These are phyloP conservation scores for Geotrichum carabidarum DNA, from an alignment of 1,139 yeast species.

Conservation along the genomic window DNA sequence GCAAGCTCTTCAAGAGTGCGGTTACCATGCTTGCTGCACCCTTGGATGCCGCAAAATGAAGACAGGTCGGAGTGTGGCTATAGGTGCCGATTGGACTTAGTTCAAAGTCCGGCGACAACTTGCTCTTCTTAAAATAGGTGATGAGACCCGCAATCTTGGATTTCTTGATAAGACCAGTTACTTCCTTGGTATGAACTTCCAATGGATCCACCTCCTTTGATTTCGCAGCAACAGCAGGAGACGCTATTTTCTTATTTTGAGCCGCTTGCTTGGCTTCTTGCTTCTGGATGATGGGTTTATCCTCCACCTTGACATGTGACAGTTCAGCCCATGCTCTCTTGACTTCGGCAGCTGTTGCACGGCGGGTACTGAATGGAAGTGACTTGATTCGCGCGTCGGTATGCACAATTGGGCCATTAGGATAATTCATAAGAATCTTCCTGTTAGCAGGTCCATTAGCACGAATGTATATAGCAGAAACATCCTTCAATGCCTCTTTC, in stretches of 20 bases:
- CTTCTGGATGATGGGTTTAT: conserved; percentile 48
- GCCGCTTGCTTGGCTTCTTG: conserved; percentile 26
- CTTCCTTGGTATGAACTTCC: conserved; percentile 53
- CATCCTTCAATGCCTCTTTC: conserved; percentile 49
- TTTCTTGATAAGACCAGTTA: conserved; percentile 57
- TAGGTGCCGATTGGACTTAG: conserved; percentile 51
- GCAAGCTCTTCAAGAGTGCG: conserved; percentile 56
- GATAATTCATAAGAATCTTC: conserved; percentile 63
- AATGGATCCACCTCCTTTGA: conserved; percentile 29
- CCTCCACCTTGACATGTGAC: conserved; percentile 52
- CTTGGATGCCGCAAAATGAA: conserved; percentile 72
- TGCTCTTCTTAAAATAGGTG: conserved; percentile 56
- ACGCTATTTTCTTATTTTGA: conserved; percentile 16
- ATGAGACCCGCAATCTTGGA: conserved; percentile 75
- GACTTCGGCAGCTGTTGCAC: conserved; percentile 81
- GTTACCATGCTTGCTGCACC: conserved; percentile 66
- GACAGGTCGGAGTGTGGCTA: conserved; percentile 59
- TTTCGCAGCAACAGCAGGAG: conserved; percentile 26
- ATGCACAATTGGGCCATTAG: conserved; percentile 45
- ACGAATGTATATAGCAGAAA: conserved; percentile 70
- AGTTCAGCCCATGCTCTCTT: conserved; percentile 81
- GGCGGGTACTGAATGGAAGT: conserved; percentile 83
- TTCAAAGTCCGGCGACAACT: conserved; percentile 46
- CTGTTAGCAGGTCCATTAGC: conserved; percentile 74
- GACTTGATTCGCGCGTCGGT: conserved; percentile 37